phyloP scores from a whole-genome alignment of 208 protist genomes.

The Trypanosoma lewisi region DNA sequence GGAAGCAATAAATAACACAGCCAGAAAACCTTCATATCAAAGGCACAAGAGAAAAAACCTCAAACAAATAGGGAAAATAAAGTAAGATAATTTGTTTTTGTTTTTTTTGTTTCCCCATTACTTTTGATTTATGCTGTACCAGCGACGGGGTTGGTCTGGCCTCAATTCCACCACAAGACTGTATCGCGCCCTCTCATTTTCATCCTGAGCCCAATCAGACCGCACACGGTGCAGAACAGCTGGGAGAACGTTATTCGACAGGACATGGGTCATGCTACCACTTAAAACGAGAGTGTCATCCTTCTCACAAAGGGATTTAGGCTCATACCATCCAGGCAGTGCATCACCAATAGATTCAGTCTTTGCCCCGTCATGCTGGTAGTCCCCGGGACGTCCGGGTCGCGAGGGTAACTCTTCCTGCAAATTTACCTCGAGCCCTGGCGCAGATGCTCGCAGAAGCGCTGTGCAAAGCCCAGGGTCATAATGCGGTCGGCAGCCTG shows the following conservation, averaged over 20 bases:
- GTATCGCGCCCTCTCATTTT: conserved; percentile 31
- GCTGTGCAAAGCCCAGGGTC: conserved; percentile 79
- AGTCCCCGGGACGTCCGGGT: conserved; percentile 6
- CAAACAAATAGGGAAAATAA: background rate
- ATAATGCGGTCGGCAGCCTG: conserved; percentile 65
- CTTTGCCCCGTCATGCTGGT: background rate
- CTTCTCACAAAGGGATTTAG: conserved; percentile 5
- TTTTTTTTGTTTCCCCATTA: background rate
- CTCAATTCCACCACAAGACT: conserved; percentile 78
- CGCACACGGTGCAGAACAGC: conserved; percentile 67
- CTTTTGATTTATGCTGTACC: conserved; percentile 31
- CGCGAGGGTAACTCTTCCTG: background rate
- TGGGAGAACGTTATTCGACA: conserved; percentile 33
- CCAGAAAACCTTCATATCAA: background rate
- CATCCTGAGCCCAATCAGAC: conserved; percentile 35
- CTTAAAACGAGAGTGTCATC: conserved; percentile 38
- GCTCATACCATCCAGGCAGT: conserved; percentile 8
- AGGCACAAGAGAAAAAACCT: background rate
- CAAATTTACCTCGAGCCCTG: conserved; percentile 56
- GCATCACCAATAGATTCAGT: conserved; percentile 10
- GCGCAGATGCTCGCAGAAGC: conserved; percentile 31
- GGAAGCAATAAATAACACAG: background rate
- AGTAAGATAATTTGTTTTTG: background rate
- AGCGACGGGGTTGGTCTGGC: conserved; percentile 29
- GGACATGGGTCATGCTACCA: conserved; percentile 40